Base-by-base conservation (phyloP, 495 filamentous ascomycete species). In the Penicillium angulare region DNA sequence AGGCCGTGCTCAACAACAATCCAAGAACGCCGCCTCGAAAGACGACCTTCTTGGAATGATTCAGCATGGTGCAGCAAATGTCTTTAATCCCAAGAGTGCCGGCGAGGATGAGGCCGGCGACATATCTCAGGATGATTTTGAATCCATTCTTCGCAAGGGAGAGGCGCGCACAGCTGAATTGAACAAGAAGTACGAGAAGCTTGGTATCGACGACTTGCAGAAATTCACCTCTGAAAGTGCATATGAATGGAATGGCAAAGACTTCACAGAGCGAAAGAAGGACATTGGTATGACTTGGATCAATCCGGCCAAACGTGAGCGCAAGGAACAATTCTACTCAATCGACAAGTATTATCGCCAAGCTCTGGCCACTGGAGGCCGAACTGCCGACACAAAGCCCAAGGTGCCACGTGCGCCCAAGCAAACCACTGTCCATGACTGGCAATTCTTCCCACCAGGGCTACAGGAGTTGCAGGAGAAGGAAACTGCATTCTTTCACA, bases 271-370 rank as follows among this genome's bases (percentile, higher is more conserved):
- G 36, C 82, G 85, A 45, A 96, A 95, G 74, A 97, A 96, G 62
- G 92, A 96, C 35, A 89, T 99, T 52, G 90, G 90, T 31, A 79
- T 96, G 24, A 95, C 78, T 63, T 99, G 95, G 95, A 99, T 99
- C 74, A 96, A 99, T 61, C 95, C 95, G 2, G 85, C 93, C 16
- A 99, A 97, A 77, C 92, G 95, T 59, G 95, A 99, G 72, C 88
- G 95, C 44, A 99, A 97, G 72, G 93, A 99, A 64, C 89, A 96
- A 65, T 87, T 88, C 22, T 99, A 99, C 59, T 96, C 92, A 0
- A 96, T 97, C 69, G 95, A 99, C 67, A 96, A 96, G 71, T 99
- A 97, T 73, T 99, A 97, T 70, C 89, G 92, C 50, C 85, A 92
- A 56, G 90, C 92, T 21, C 73, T 99, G 49, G 82, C 86, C 34